phyloP scores from a whole-genome alignment of 352 stramenopile species.

The Pythium brachiatum region DNA sequence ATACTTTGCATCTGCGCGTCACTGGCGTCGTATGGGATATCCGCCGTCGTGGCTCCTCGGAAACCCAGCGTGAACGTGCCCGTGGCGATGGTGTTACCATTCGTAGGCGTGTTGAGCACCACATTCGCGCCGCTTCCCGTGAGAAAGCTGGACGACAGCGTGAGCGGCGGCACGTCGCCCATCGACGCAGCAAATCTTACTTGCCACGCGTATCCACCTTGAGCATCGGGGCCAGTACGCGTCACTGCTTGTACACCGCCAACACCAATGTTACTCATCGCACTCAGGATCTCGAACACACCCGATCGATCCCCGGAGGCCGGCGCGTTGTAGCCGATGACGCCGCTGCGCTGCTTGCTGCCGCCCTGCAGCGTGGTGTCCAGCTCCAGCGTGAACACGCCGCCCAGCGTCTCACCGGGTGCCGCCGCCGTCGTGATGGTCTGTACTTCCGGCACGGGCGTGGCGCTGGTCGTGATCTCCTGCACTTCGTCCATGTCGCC shows the following conservation, averaged over 20 bases:
- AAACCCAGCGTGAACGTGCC: conserved; percentile 93
- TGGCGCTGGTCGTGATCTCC: conserved; percentile 75
- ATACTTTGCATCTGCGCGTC: conserved; percentile 59
- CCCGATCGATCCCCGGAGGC: conserved; percentile 44
- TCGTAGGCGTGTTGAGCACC: conserved; percentile 48
- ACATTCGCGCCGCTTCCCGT: conserved; percentile 72
- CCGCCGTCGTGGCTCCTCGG: conserved; percentile 80
- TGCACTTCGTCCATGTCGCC: conserved; percentile 89
- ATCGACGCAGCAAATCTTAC: conserved; percentile 79
- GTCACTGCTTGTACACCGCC: conserved; percentile 55
- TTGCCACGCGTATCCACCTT: conserved; percentile 92
- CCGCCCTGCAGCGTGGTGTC: conserved; percentile 86
- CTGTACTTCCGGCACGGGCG: conserved; percentile 58
- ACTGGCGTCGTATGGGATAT: conserved; percentile 81
- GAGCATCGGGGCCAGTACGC: conserved; percentile 59
- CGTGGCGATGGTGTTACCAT: conserved; percentile 65
- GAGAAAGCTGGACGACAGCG: conserved; percentile 61
- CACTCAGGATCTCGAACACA: conserved; percentile 71
- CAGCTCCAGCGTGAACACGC: conserved; percentile 90
- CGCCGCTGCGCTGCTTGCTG: conserved; percentile 88
- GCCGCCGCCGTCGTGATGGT: conserved; percentile 87
- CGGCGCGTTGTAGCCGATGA: conserved; percentile 85
- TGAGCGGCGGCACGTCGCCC: conserved; percentile 60
- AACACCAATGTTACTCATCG: conserved; percentile 75
- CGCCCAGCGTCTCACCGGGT: conserved; percentile 75